Percentiles rank a stretch among this genome's conserved stretches.
phyloP scores from a whole-genome alignment of 768 basidiomycete genomes.

The Tubosaeta sp. region DNA sequence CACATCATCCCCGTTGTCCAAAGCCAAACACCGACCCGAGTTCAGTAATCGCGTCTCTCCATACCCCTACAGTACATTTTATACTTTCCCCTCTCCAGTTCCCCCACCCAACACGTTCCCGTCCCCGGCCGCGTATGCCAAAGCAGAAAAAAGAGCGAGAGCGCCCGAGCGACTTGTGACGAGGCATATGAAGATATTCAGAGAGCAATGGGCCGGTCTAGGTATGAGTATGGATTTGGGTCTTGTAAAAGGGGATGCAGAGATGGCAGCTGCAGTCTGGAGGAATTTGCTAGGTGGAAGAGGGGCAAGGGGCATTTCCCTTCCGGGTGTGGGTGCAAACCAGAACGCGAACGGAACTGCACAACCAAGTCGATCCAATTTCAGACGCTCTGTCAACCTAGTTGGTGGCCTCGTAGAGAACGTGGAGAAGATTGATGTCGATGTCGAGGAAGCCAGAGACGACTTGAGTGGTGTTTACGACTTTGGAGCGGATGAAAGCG shows the following conservation, averaged over 20 bases:
- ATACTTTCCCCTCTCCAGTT: conserved; percentile 24
- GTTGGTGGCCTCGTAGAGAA: conserved; percentile 62
- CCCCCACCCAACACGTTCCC: conserved; percentile 25
- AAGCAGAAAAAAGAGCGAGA: conserved; percentile 33
- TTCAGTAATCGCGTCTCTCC: conserved; percentile 18
- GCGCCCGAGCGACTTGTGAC: conserved; percentile 78
- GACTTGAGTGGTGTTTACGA: conserved; percentile 73
- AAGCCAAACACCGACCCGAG: conserved; percentile 18
- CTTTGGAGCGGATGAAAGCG: conserved; percentile 50
- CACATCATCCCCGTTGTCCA: conserved; percentile 1
- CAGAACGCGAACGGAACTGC: conserved; percentile 8
- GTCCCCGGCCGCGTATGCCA: conserved; percentile 25
- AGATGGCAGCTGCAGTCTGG: conserved; percentile 88
- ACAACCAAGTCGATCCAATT: conserved; percentile 20
- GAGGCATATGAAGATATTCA: conserved; percentile 87
- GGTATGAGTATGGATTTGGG: conserved; percentile 76
- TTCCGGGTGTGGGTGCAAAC: conserved; percentile 10
- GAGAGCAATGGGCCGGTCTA: conserved; percentile 87
- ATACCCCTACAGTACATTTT: conserved; percentile 22
- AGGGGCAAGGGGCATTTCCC: conserved; percentile 68
- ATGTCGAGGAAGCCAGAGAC: conserved; percentile 56
- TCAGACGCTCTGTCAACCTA: conserved; percentile 66
- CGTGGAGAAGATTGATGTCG: conserved; percentile 52
- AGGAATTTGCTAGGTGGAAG: conserved; percentile 84
- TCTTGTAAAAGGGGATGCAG: conserved; percentile 69